Evolutionary conservation across 1,284 basidiomycete species (phyloP).

Genomic region (Sparassis latifolia): DNA sequence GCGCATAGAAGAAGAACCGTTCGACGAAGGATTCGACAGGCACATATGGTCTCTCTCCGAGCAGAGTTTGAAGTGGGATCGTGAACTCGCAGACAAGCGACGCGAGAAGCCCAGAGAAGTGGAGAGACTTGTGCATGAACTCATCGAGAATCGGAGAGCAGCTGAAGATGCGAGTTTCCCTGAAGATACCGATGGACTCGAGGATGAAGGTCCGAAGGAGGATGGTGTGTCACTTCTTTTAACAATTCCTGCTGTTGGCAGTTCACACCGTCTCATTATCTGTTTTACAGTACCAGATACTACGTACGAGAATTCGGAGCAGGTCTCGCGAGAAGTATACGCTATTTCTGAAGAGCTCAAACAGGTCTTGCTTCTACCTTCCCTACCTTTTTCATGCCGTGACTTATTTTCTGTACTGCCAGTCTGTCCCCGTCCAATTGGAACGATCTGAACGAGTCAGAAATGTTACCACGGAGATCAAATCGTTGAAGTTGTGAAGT

Average conservation of each 20-base stretch:
- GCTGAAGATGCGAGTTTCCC: slow-evolving; percentile 16
- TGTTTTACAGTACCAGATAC: slow-evolving; percentile 10
- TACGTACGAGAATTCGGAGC: slow-evolving; percentile 20
- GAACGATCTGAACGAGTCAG: slow-evolving; percentile 37
- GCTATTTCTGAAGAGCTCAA: slow-evolving; percentile 42
- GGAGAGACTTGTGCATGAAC: slow-evolving; percentile 15
- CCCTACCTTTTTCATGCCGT: not conserved
- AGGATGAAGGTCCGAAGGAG: not conserved
- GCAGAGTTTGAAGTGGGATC: slow-evolving; percentile 18
- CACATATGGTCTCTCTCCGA: slow-evolving; percentile 20
- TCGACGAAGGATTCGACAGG: slow-evolving; percentile 53
- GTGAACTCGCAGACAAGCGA: slow-evolving; percentile 15
- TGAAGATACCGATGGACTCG: slow-evolving; percentile 10
- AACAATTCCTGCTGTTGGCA: not conserved
- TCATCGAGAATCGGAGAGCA: slow-evolving; percentile 11
- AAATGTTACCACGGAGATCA: slow-evolving; percentile 38
- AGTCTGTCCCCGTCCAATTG: slow-evolving; percentile 41
- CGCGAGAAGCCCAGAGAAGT: slow-evolving; percentile 15
- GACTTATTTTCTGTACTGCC: not conserved
- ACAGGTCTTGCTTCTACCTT: slow-evolving; percentile 35
- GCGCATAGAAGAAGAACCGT: slow-evolving; percentile 59
- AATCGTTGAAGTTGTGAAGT: slow-evolving; percentile 36
- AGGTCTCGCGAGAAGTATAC: slow-evolving; percentile 18
- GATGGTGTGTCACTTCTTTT: slow-evolving; percentile 6
- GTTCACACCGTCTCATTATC: not conserved